Percentiles rank a stretch among this genome's conserved stretches.
These are phyloP conservation scores for Paraphaeosphaeria minitans DNA, from an alignment of 2,329 filamentous ascomycete genomes.

Conservation along the genomic window DNA sequence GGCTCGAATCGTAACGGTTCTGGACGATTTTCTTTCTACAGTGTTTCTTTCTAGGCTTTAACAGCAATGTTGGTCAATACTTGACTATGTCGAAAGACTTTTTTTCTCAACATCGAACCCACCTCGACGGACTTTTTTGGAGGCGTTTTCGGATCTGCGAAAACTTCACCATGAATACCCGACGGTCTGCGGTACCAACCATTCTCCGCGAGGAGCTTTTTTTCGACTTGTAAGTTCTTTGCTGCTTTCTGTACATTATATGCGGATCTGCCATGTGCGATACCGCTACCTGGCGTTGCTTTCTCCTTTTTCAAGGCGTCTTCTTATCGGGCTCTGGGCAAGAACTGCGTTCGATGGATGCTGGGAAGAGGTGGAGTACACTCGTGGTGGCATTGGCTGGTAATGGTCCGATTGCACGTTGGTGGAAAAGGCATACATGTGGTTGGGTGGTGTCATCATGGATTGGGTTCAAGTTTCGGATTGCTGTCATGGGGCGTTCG, in stretches of 20 bases:
- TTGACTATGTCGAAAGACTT: constrained; percentile 22
- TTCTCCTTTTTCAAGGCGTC: background rate
- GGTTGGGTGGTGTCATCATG: background rate
- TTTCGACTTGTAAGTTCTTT: constrained; percentile 24
- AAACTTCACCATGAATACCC: constrained; percentile 10
- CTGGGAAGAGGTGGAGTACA: background rate
- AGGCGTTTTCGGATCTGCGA: constrained; percentile 25
- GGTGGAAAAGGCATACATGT: background rate
- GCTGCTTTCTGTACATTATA: constrained; percentile 17
- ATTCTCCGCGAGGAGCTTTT: constrained; percentile 4
- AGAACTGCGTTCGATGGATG: constrained; percentile 9
- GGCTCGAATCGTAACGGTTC: background rate
- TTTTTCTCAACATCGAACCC: constrained; percentile 10
- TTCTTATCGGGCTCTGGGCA: constrained; percentile 10
- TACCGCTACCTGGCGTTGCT: constrained; percentile 1
- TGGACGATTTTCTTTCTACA: constrained; percentile 4
- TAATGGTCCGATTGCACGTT: background rate
- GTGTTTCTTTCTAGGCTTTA: constrained; percentile 4
- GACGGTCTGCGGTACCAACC: constrained; percentile 6
- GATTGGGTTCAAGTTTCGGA: constrained; percentile 12
- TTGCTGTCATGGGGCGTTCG: constrained; percentile 12
- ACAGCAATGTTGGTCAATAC: constrained; percentile 25
- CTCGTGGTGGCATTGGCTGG: background rate
- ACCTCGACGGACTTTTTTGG: constrained; percentile 32
- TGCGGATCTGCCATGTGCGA: constrained; percentile 10